Percentiles rank a stretch among this genome's conserved stretches.
Evolutionary conservation across 768 basidiomycete species (phyloP).

Genomic region (Lanmaoa pseudosensibilis): DNA sequence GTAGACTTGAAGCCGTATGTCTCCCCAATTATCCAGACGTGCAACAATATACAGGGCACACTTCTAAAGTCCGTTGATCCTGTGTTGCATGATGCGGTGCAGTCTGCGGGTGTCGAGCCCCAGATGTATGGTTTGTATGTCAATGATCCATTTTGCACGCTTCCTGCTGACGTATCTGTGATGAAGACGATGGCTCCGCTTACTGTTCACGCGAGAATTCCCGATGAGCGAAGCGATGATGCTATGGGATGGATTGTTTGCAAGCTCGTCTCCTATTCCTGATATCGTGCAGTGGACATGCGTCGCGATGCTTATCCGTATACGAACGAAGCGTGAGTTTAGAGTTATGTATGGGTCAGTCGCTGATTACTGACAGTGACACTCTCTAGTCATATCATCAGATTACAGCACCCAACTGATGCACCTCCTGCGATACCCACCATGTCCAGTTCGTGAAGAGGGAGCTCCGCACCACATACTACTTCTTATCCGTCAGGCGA

Average conservation of each 20-base stretch:
- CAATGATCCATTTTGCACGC: constrained; percentile 6
- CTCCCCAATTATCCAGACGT: constrained; percentile 83
- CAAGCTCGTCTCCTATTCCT: constrained; percentile 70
- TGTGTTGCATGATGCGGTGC: constrained; percentile 69
- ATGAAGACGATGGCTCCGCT: constrained; percentile 84
- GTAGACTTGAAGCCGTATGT: constrained; percentile 63
- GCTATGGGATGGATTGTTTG: constrained; percentile 96
- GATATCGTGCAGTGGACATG: constrained; percentile 84
- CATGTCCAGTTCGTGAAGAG: constrained; percentile 34
- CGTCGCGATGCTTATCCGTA: constrained; percentile 92
- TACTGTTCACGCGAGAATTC: constrained; percentile 93
- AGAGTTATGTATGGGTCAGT: not conserved
- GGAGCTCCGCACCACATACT: constrained; percentile 55
- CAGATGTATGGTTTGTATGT: constrained; percentile 95
- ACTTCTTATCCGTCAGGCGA: constrained; percentile 81
- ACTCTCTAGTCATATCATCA: constrained; percentile 67
- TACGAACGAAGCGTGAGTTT: constrained; percentile 83
- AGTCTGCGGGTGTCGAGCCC: constrained; percentile 84
- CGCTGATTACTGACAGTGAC: constrained; percentile 14
- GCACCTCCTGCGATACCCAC: constrained; percentile 81
- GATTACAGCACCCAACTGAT: constrained; percentile 89
- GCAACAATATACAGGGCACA: constrained; percentile 74
- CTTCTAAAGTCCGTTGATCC: constrained; percentile 80
- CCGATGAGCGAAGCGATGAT: constrained; percentile 75
- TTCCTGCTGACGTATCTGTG: constrained; percentile 12